A percentile compares a stretch with the other conserved stretches of the same genome.
phyloP scores from a whole-genome alignment of 495 filamentous ascomycete species.

The Penicillium paradoxum region DNA sequence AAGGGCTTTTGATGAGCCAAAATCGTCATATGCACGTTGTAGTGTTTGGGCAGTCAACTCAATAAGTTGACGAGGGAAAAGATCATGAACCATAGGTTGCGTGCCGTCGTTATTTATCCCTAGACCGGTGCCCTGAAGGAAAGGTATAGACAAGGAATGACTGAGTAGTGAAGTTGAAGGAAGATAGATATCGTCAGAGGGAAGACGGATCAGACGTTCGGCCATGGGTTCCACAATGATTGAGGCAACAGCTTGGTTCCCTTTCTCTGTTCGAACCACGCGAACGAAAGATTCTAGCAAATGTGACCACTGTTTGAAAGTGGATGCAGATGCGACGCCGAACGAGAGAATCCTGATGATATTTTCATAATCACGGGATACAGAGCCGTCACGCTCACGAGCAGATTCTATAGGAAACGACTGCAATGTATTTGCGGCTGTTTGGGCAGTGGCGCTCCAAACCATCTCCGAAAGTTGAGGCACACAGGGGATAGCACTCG shows the following conservation, averaged over 20 bases:
- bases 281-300: constrained; percentile 55
- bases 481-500: constrained; percentile 4
- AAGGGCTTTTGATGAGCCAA: constrained; percentile 18
- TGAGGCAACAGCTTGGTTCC: constrained; percentile 56
- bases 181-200: constrained; percentile 18
- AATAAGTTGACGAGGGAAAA: constrained; percentile 28
- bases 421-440: constrained; percentile 30
- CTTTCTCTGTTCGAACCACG: constrained; percentile 59
- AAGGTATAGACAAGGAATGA: constrained; percentile 33
- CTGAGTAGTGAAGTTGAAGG: constrained; percentile 31
- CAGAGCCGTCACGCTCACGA: constrained; percentile 40
- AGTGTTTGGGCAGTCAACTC: constrained; percentile 25
- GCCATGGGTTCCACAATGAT: constrained; percentile 69
- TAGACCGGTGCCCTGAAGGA: constrained; percentile 16
- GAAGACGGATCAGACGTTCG: constrained; percentile 31
- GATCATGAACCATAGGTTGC: neutral
- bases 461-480: constrained; percentile 21
- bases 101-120: constrained; percentile 2
- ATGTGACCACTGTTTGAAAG: constrained; percentile 51
- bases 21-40: constrained; percentile 26
- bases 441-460: constrained; percentile 34
- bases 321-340: constrained; percentile 48
- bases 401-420: constrained; percentile 40
- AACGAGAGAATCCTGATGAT: constrained; percentile 60
- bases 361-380: constrained; percentile 62